Conservation (phyloP, 2,329 filamentous ascomycete species). For the Endoconidiophora laricicola region DNA sequence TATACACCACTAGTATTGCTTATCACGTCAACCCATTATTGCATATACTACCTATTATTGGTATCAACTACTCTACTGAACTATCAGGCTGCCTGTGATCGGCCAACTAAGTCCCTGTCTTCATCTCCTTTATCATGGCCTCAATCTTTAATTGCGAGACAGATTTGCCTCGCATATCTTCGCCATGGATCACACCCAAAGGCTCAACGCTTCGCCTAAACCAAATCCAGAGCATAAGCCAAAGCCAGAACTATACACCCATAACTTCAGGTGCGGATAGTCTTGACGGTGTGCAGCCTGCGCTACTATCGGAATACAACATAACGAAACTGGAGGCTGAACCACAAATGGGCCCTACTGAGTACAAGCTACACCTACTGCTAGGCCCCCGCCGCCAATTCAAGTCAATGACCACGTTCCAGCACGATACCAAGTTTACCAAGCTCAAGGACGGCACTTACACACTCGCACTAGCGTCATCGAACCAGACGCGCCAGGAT, state of each 20-base stretch:
- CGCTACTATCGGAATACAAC: conserved; percentile 41
- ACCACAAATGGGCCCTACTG: conserved; percentile 82
- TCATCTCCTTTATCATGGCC: conserved; percentile 42
- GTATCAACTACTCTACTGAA: not conserved
- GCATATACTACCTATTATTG: not conserved
- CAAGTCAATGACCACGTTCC: conserved; percentile 47
- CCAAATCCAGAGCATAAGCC: conserved; percentile 12
- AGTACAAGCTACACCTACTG: conserved; percentile 90
- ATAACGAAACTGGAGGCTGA: conserved; percentile 72
- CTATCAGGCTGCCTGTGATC: conserved; percentile 4
- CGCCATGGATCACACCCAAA: conserved; percentile 62
- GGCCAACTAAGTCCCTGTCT: not conserved
- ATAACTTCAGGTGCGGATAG: conserved; percentile 11
- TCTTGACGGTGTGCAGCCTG: conserved; percentile 16
- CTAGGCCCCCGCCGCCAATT: conserved; percentile 64
- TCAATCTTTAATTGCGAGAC: conserved; percentile 93
- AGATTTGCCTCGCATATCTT: conserved; percentile 72
- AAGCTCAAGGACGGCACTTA: conserved; percentile 8
- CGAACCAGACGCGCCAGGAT: conserved; percentile 59
- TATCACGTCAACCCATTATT: not conserved
- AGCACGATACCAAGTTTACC: conserved; percentile 7
- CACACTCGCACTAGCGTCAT: conserved; percentile 24
- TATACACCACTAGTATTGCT: conserved; percentile 2
- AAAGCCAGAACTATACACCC: conserved; percentile 16
- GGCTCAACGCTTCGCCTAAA: conserved; percentile 18